These are phyloP conservation scores for Xylariaceae sp. DNA, from an alignment of 2,329 filamentous ascomycete species.

Conservation along the genomic window DNA sequence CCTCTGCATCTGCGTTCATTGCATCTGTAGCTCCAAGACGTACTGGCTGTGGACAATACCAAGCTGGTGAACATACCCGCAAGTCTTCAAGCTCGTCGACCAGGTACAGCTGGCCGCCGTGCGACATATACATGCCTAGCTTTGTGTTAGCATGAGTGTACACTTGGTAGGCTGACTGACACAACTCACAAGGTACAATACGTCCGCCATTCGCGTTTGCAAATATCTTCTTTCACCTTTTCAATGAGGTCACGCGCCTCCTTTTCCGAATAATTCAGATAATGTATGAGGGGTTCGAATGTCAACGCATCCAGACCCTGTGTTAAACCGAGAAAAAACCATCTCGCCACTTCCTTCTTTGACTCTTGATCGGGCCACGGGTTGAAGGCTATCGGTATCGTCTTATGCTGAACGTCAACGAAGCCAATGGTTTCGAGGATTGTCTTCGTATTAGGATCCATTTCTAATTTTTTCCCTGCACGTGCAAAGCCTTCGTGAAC, in stretches of 20 bases:
- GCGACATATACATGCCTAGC: slow-evolving; percentile 29
- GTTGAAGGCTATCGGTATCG: slow-evolving; percentile 66
- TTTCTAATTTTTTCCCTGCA: slow-evolving; percentile 60
- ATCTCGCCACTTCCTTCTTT: slow-evolving; percentile 65
- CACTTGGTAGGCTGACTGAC: slow-evolving; percentile 9
- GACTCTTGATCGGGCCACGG: slow-evolving; percentile 63
- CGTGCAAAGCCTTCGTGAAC: slow-evolving; percentile 63
- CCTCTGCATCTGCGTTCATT: slow-evolving; percentile 14
- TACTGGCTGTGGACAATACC: slow-evolving; percentile 20
- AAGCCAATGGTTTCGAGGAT: slow-evolving; percentile 69
- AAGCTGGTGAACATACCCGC: slow-evolving; percentile 16
- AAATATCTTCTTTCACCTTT: slow-evolving; percentile 63
- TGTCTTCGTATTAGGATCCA: slow-evolving; percentile 48
- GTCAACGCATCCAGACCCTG: slow-evolving; percentile 69
- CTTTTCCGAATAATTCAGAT: slow-evolving; percentile 51
- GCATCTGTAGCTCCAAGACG: slow-evolving; percentile 10
- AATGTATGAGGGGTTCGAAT: slow-evolving; percentile 65
- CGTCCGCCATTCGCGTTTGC: slow-evolving; percentile 60
- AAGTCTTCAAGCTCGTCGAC: slow-evolving; percentile 25
- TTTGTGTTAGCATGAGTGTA: slow-evolving; percentile 16
- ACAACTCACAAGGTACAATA: slow-evolving; percentile 71
- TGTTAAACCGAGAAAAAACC: slow-evolving; percentile 76
- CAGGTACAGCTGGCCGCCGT: slow-evolving; percentile 23
- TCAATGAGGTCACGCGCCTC: slow-evolving; percentile 60
- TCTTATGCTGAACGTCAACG: slow-evolving; percentile 67